Base-by-base conservation (phyloP, 495 filamentous ascomycete genomes). In the Penicillium desertorum region DNA sequence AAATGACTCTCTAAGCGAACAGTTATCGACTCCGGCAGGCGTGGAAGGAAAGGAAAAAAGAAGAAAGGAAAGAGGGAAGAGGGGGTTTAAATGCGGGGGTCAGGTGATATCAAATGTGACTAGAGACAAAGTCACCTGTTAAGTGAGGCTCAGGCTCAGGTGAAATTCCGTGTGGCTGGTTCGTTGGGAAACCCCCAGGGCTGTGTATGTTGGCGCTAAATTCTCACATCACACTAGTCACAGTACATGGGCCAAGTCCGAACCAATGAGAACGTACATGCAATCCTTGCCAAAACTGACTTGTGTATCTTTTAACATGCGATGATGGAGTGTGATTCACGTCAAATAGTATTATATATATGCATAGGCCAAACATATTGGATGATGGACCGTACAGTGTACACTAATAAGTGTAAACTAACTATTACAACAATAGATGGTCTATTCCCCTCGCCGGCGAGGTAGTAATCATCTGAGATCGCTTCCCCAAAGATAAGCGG, bases 1-100 rank as follows among this genome's bases (percentile, higher is more conserved):
- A 29, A 44, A 51, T 60, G 59, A 70, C 54, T 62, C 61, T 64
- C 66, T 68, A 54, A 34, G 71, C 70, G 59, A 43, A 39, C 36
- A 57, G 49, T 68, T 70, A 70, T 71, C 72, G 66, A 75, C 73
- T 76, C 73, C 70, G 60, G 64, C 67, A 70, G 65, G 65, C 71
- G 71, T 70, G 61, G 52, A 47, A 56, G 62, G 43, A 58, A 61
- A 44, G 37, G 37, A 53, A 44, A 20, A 51, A 32, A 57, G 23
- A 64, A 46, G 49, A 45, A 41, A 54, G 23, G 43, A 58, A 51
- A 49, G 41, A 46, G 45, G 48, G 50, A 41, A 56, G 69, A 72
- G 56, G 66, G 75, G 52, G 73, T 61, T 66, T 66, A 62, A 62
- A 53, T 58, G 25, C 30, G 29, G 11, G 22, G 43, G 59, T 70